Base-by-base conservation (phyloP, 306 rosid species). In the Rosa lucieae region DNA sequence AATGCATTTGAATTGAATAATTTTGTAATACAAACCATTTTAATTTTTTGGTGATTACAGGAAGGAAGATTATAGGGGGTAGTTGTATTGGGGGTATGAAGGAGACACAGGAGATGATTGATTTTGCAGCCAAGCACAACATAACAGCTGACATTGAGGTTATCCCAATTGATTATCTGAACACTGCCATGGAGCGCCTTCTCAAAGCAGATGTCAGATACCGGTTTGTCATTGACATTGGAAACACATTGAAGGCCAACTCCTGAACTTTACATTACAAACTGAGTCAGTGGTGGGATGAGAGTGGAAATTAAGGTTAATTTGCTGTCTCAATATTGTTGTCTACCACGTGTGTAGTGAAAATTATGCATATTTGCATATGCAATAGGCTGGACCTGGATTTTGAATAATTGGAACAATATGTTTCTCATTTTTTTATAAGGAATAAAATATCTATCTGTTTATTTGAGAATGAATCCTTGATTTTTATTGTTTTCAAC, bases 101-200 rank as follows among this genome's bases (percentile, higher is more conserved):
- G 26, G 78, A 75, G 18, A 75, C 43, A 5, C 94, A 88, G 77
- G 92, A 85, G 49, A 88, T 88, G 92, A 4, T 90, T 15, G 88
- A 88, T 70, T 88, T 86, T 74, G 89, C 92, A 4, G 89, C 92
- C 3, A 80, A 90, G 78, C 86, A 88, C 47, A 48, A 8, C 21
- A 79, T 90, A 21, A 86, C 85, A n/a, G 88, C 92, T 18, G 88
- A 88, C 4, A 86, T 83, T 23, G 92, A 90, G 63, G 73, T 88
- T 43, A 66, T 90, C 77, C 56, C 88, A 5, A 66, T 90, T 0
- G 90, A 86, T 49, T 86, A 90, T 49, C 78, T 90, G 32, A 90
- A 90, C n/a, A 82, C 77, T 0, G 94, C 92, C 9, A 83, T 88
- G 83, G 86, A 88, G 14, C 88, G 92, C 8, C 84, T 90, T n/a